Evolutionary conservation across 2,329 filamentous ascomycete genomes (phyloP), one percentile per base, ranked within the genome.

Genomic region (Scedosporium dehoogii): DNA sequence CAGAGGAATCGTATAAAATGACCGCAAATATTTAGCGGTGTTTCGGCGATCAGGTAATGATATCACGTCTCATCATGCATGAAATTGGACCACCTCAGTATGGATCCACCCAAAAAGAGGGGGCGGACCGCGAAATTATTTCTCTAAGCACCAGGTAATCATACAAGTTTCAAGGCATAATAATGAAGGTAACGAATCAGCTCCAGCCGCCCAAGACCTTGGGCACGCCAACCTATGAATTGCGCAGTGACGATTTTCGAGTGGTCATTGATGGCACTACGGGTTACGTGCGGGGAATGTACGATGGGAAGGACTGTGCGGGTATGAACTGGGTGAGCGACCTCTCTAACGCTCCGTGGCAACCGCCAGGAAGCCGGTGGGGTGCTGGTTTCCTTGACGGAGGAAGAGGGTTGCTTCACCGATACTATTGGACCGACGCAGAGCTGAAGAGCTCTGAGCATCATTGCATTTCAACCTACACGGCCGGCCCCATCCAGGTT

Each of bases 301-400:
- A 42, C 23, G 62, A 65, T 44, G 48, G 46, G 42, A 25, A 9
- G 25, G 23, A 42, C 9, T 29, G 51, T n/a, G 41, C 6, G 10
- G 59, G 58, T n/a, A 38, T 64, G 33, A 65, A 65, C 60, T 65
- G 64, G 64, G 6, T 65, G 23, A 64, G 60, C 51, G 62, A 58
- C 21, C 63, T 60, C n/a, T 55, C 53, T 12, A 65, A 65, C 51
- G 64, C 63, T 12, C 60, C 64, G 6, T 65, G 64, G 64, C 64
- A 64, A 12, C 64, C 64, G 10, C 38, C 63, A 10, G 64, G 64
- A 3, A 65, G 64, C 38, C 64, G 64, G 3, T 65, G 64, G 64
- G 60, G 64, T 14, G 51, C 64, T 4, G 63, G 64, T 3, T 65
- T 60, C 29, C 53, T 63, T 12, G 63, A 65, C 38, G 60, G 62